phyloP scores from a whole-genome alignment of 805 yeast species.

The Metschnikowia lachancei region DNA sequence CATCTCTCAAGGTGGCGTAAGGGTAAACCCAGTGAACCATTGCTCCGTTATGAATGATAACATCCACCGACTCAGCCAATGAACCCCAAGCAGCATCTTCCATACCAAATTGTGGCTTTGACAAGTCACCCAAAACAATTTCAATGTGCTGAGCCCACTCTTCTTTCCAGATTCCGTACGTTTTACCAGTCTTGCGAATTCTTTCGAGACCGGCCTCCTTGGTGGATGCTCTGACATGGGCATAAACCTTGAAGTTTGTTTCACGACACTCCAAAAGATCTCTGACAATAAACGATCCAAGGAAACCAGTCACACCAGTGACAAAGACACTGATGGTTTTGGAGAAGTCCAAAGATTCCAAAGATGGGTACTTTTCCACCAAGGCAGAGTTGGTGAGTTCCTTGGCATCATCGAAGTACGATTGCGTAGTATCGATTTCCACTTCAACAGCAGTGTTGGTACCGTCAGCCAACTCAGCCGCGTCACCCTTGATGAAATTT shows the following conservation, averaged over 20 bases:
- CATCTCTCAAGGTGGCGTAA: constrained; percentile 82
- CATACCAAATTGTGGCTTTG: constrained; percentile 71
- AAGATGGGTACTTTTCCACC: constrained; percentile 46
- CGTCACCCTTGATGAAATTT: constrained; percentile 49
- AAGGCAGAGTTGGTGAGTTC: constrained; percentile 42
- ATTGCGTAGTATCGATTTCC: constrained; percentile 18
- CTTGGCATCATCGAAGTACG: constrained; percentile 74
- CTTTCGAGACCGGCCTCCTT: constrained; percentile 71
- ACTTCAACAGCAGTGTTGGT: constrained; percentile 25
- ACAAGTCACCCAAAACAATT: constrained; percentile 80
- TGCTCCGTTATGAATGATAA: constrained; percentile 94
- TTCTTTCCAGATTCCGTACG: constrained; percentile 80
- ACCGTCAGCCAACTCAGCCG: constrained; percentile 41
- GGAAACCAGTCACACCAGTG: constrained; percentile 95
- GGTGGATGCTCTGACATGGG: constrained; percentile 87
- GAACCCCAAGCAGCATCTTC: constrained; percentile 52
- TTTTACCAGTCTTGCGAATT: constrained; percentile 66
- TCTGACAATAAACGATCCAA: constrained; percentile 83
- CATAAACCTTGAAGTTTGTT: constrained; percentile 58
- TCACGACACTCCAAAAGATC: constrained; percentile 63
- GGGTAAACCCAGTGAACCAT: constrained; percentile 99
- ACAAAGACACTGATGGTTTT: constrained; percentile 62
- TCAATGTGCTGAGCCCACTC: constrained; percentile 55
- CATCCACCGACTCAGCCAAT: constrained; percentile 64
- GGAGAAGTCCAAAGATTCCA: constrained; percentile 33